phyloP scores from a whole-genome alignment of 192 early-diverging fungal species.

The Podila clonocystis region DNA sequence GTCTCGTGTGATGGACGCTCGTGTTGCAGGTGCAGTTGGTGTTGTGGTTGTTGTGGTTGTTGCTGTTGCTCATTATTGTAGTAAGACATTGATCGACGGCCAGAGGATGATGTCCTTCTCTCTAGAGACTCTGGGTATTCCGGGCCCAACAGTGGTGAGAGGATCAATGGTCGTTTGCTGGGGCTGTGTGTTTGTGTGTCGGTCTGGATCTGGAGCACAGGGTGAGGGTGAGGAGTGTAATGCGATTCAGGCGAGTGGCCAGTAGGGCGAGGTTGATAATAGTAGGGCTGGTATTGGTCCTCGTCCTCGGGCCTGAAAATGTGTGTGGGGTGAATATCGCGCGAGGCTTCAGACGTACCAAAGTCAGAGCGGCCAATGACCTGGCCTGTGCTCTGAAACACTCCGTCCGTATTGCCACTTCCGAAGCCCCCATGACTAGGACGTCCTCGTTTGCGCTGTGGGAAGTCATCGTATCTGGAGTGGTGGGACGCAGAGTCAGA shows the following conservation, averaged over 20 bases:
- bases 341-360: too few species aligned
- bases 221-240: too few species aligned
- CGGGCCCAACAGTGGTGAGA: background rate
- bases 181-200: background rate
- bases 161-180: background rate
- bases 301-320: too few species aligned
- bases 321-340: too few species aligned
- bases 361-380: too few species aligned
- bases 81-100: background rate
- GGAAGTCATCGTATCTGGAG: background rate
- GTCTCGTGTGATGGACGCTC: background rate
- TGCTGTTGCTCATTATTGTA: background rate
- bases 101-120: background rate
- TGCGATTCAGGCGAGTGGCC: too few species aligned
- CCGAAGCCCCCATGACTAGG: slow-evolving; percentile 1
- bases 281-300: too few species aligned
- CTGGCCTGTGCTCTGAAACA: too few species aligned
- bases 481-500: background rate
- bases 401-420: background rate
- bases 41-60: slow-evolving; percentile 1
- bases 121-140: background rate
- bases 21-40: slow-evolving; percentile 1
- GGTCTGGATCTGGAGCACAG: too few species aligned
- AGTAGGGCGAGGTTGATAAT: too few species aligned
- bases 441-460: background rate